Base-by-base conservation (phyloP, 2,329 filamentous ascomycete species). In the Mollisiaceae sp. region DNA sequence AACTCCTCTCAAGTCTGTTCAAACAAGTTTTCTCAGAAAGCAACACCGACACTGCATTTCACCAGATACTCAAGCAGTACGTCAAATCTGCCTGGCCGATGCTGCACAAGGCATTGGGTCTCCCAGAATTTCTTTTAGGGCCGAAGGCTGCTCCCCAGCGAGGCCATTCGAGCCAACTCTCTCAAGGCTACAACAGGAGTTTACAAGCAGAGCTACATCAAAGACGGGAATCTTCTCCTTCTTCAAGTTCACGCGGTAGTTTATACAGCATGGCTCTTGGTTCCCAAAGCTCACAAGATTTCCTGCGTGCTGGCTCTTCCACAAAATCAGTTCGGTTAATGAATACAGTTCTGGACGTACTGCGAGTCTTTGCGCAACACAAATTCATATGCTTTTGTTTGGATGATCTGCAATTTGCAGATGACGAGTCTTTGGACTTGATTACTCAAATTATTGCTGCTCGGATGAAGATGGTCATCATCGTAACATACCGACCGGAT, bases 321-420 rank as follows among this genome's bases (percentile, higher is more conserved):
- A 87, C 85, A 12, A 89, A 88, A 74, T 86, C 83, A 1, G 90
- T 92, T 69, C 88, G 92, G 14, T 85, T 97, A 63, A 91, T 94
- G 83, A 94, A 93, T 74, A 94, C 92, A 1, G 94, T 96, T 72
- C 81, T 97, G 55, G 94, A 97, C 71, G 90, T 97, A 11, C 78
- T 97, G 59, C 87, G 92, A 60, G 86, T 96, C 50, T 89, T 98
- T 63, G 91, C 92, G 0, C 84, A 89, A 22, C 89, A 94, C 75
- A 95, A 94, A 72, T 89, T 97, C 72, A 93, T 97, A 62, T 96
- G 92, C 74, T 89, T 97, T 71, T 93, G 89, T 72, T 79, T 97
- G 35, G 94, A 97, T 74, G 94, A 97, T 77, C 80, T 97, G 38
- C 93, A 97, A 72, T 95, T 93, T 77, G 93, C 93, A 8, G 94